Percentiles rank a stretch among this genome's conserved stretches.
phyloP scores from a whole-genome alignment of 345 rosid genomes.

The Diplotaxis tenuifolia region DNA sequence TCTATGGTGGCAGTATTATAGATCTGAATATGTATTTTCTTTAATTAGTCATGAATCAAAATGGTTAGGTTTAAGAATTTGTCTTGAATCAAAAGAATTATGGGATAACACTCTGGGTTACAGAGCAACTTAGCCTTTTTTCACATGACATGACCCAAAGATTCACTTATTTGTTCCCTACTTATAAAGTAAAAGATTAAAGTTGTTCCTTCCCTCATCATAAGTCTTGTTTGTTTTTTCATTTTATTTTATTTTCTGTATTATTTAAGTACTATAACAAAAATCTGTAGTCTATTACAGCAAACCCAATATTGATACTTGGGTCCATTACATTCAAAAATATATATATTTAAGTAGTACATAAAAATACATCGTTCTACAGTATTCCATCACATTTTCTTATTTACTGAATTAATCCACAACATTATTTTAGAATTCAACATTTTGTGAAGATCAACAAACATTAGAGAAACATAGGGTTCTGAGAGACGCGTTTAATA shows the following conservation, averaged over 20 bases:
- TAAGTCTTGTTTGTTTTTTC: conserved; percentile 19
- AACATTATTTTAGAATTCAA: background rate
- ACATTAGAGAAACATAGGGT: background rate
- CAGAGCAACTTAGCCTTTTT: conserved; percentile 32
- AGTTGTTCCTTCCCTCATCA: conserved; percentile 39
- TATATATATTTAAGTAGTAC: background rate
- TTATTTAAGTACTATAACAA: conserved; percentile 1
- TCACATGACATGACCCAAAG: conserved; percentile 54
- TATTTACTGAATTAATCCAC: background rate
- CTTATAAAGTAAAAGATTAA: conserved; percentile 41
- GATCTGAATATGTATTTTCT: background rate
- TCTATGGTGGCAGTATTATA: background rate
- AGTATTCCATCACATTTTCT: background rate
- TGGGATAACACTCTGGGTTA: conserved; percentile 29
- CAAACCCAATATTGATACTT: conserved; percentile 38
- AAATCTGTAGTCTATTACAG: conserved; percentile 12
- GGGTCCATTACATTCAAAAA: conserved; percentile 29
- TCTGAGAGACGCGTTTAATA: no score
- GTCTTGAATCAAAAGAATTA: conserved; percentile 6
- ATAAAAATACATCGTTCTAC: conserved; percentile 6
- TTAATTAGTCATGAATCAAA: background rate
- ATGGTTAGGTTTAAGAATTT: conserved; percentile 23
- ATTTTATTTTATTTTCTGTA: background rate
- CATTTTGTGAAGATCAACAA: background rate
- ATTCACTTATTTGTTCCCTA: conserved; percentile 50